Percentiles rank a stretch among this genome's conserved stretches.
These are phyloP conservation scores for Polyporus arcularius DNA, from an alignment of 768 basidiomycete genomes.

Conservation along the genomic window DNA sequence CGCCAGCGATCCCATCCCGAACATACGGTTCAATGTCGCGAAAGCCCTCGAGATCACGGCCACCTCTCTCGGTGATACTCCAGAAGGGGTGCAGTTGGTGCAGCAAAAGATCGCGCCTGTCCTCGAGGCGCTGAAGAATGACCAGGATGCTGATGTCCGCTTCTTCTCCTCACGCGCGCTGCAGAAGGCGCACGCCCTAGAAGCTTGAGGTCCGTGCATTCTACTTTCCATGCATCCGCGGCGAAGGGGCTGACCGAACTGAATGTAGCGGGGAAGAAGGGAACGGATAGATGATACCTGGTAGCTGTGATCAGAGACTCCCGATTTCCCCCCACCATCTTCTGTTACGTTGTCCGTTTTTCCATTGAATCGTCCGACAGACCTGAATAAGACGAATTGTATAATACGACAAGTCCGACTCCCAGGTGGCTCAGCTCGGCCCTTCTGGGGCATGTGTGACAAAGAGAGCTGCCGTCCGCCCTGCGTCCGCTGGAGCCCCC, in stretches of 20 bases:
- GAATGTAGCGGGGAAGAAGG: neutral
- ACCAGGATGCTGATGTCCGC: slow-evolving; percentile 93
- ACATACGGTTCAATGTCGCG: slow-evolving; percentile 98
- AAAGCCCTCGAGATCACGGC: slow-evolving; percentile 93
- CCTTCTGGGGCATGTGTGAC: neutral
- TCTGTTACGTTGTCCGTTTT: slow-evolving; percentile 2
- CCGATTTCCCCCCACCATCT: slow-evolving; percentile 1
- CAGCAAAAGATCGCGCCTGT: slow-evolving; percentile 76
- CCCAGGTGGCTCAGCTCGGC: neutral
- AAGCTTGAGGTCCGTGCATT: slow-evolving; percentile 38
- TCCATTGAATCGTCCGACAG: neutral
- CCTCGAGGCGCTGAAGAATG: slow-evolving; percentile 83
- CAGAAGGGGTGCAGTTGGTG: slow-evolving; percentile 77
- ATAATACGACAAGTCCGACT: slow-evolving; percentile 4
- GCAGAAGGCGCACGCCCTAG: slow-evolving; percentile 50
- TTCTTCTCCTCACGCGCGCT: slow-evolving; percentile 88
- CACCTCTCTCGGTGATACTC: slow-evolving; percentile 56
- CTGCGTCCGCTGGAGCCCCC: no score
- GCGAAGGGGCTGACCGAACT: neutral
- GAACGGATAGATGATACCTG: slow-evolving; percentile 10
- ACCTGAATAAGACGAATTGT: slow-evolving; percentile 16
- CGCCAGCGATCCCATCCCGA: slow-evolving; percentile 90
- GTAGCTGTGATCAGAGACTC: slow-evolving; percentile 6
- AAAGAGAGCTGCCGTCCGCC: no score
- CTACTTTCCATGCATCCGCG: neutral